Evolutionary conservation across 1,284 basidiomycete genomes (phyloP), one percentile per base, ranked within the genome.

Genomic region (Cystobasidiaceae sp.): DNA sequence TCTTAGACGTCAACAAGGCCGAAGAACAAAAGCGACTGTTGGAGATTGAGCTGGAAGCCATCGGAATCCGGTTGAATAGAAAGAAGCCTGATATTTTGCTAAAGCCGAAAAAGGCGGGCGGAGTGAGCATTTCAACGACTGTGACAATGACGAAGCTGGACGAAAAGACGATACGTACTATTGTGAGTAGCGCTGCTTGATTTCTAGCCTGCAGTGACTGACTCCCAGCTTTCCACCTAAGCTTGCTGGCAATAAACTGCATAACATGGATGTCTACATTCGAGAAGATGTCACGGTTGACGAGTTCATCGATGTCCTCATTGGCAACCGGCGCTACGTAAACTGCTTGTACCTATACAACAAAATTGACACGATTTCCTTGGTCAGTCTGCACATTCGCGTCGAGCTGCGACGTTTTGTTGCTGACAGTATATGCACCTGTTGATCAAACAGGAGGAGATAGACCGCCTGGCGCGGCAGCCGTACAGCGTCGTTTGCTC

Each of bases 221-320:
- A n/a, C n/a, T n/a, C n/a, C n/a, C n/a, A n/a, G n/a, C n/a, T n/a
- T n/a, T n/a, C 30, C 3, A 9, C 11, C 8, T 30, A 48, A 60
- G 56, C 58, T 56, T 37, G 66, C 68, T 21, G 66, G 70, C 86
- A 33, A 87, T 76, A 86, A 89, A 77, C 78, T 94, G 54, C 92
- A 96, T 78, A 96, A 94, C 73, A 93, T 90, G 75, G 93, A 96
- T 77, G 86, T 96, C 25, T 93, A 96, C 90, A 90, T 97, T 71
- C 83, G 93, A 73, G 92, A 97, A 80, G 93, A 97, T 78, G 90
- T 93, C 71, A 73, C 61, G 27, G 64, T 66, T 2, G 93, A 98
- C 77, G 91, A 97, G 75, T 96, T 97, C 75, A 96, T 97, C 73
- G 94, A 98, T 75, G 91, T 97, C 9, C 82, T 98, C 19, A 89